These are phyloP conservation scores for Xerocomus amazonicus DNA, from an alignment of 1,284 basidiomycete genomes.

Conservation along the genomic window DNA sequence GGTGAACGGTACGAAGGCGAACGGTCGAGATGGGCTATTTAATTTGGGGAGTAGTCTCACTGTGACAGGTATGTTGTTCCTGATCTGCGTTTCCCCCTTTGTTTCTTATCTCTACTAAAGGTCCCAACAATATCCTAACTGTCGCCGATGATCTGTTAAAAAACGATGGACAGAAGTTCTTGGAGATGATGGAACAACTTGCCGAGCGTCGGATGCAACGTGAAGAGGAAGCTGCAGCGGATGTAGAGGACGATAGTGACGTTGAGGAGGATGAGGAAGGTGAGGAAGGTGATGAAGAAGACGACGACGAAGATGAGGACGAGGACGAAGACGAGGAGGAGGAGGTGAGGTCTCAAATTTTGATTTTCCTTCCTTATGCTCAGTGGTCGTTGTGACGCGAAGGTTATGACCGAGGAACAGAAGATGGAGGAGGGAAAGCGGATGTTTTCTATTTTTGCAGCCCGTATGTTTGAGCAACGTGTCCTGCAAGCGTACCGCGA, in stretches of 20 bases:
- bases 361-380: slow-evolving; percentile 10
- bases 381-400: slow-evolving; percentile 13
- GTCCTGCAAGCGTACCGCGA: slow-evolving; percentile 92
- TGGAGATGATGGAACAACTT: slow-evolving; percentile 99
- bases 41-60: slow-evolving; percentile 77
- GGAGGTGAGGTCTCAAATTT: slow-evolving; percentile 37
- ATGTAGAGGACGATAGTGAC: slow-evolving; percentile 57
- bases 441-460: slow-evolving; percentile 99
- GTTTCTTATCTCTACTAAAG: slow-evolving; percentile 30
- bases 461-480: slow-evolving; percentile 98
- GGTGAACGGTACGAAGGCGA: slow-evolving; percentile 39
- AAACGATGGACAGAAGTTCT: slow-evolving; percentile 97
- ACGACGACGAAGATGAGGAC: slow-evolving; percentile 35
- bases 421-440: slow-evolving; percentile 98
- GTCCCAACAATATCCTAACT: slow-evolving; percentile 90
- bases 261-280: slow-evolving; percentile 51
- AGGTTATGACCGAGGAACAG: slow-evolving; percentile 83
- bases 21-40: slow-evolving; percentile 64
- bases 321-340: slow-evolving; percentile 50
- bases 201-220: slow-evolving; percentile 92
- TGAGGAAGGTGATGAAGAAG: slow-evolving; percentile 47
- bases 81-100: slow-evolving; percentile 1
- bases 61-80: slow-evolving; percentile 66
- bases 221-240: slow-evolving; percentile 85
- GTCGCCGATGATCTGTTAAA: slow-evolving; percentile 98